phyloP scores from a whole-genome alignment of 306 rosid genomes.

The Inga laurina region DNA sequence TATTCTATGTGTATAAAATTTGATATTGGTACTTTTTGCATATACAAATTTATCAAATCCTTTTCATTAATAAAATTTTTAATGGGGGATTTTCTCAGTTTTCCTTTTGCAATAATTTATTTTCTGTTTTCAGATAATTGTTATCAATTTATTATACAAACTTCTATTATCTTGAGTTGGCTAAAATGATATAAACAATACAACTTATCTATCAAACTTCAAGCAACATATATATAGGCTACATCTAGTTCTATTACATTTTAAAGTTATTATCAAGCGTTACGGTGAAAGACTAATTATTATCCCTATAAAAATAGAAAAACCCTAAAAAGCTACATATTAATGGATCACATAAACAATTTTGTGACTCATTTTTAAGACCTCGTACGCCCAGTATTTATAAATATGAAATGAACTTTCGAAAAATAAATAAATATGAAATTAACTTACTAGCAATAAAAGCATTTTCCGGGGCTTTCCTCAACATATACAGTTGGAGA shows the following conservation, averaged over 20 bases:
- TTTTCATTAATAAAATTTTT: no score
- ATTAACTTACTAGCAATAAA: background rate
- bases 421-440: no score
- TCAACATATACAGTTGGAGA: background rate
- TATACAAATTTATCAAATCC: no score
- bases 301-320: no score
- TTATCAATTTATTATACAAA: no score
- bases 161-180: background rate
- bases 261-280: background rate
- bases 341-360: no score
- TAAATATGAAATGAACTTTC: background rate
- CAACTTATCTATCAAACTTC: background rate
- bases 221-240: background rate
- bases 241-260: background rate
- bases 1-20: no score
- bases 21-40: no score
- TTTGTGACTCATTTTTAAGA: background rate
- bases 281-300: background rate
- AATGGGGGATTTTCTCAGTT: no score
- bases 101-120: no score
- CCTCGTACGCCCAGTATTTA: background rate
- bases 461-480: background rate
- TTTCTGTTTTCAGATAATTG: no score
- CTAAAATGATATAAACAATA: background rate
- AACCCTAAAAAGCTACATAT: no score